A percentile compares a stretch with the other conserved stretches of the same genome.
Conservation (phyloP, 345 rosid species). For the Pistacia atlantica region DNA sequence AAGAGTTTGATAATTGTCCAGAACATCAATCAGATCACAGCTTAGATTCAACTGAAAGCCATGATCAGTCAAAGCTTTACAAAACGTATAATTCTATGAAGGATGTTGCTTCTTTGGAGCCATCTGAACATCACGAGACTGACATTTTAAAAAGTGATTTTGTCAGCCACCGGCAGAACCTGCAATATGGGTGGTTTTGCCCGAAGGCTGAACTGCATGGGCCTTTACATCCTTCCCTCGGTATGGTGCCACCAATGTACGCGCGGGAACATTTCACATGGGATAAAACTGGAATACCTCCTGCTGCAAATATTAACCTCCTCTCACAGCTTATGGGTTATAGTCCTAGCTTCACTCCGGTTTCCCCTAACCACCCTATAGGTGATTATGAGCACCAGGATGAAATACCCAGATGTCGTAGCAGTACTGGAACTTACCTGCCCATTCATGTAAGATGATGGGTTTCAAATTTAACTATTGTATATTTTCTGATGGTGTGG, state of each 20-base stretch:
- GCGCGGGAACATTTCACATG: slow-evolving; percentile 18
- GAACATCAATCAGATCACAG: neutral
- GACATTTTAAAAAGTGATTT: slow-evolving; percentile 32
- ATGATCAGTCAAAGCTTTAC: slow-evolving; percentile 8
- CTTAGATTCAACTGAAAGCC: slow-evolving; percentile 6
- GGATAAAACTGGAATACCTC: slow-evolving; percentile 25
- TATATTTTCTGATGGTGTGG: no score
- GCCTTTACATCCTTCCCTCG: slow-evolving; percentile 16
- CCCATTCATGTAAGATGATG: slow-evolving; percentile 27
- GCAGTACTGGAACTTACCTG: slow-evolving; percentile 28
- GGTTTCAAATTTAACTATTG: neutral
- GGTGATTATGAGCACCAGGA: slow-evolving; percentile 20
- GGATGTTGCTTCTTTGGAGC: slow-evolving; percentile 8
- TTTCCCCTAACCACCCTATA: slow-evolving; percentile 11
- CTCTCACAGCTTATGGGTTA: slow-evolving; percentile 19
- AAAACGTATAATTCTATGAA: slow-evolving; percentile 9
- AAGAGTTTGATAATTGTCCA: neutral
- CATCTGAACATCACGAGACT: slow-evolving; percentile 10
- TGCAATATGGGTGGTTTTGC: slow-evolving; percentile 33
- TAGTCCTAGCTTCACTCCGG: slow-evolving; percentile 17
- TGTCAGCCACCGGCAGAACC: slow-evolving; percentile 30
- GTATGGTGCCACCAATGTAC: slow-evolving; percentile 18
- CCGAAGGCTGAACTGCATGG: slow-evolving; percentile 15
- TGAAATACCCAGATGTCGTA: slow-evolving; percentile 21
- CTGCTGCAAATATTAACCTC: slow-evolving; percentile 7